These are phyloP conservation scores for Nitzschia sp. DNA, from an alignment of 108 stramenopile genomes.

Conservation along the genomic window DNA sequence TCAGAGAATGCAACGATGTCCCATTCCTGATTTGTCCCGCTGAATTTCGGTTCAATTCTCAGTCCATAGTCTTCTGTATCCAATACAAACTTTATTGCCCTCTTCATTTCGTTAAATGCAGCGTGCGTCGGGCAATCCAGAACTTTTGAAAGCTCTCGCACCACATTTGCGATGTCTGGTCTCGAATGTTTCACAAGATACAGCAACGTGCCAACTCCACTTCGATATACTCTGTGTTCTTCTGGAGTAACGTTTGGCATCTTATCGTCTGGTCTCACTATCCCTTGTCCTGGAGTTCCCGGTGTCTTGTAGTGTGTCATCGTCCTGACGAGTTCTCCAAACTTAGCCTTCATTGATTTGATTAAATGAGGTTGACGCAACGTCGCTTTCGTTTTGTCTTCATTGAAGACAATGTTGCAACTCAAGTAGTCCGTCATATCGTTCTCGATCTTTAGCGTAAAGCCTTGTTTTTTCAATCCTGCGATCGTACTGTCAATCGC, in stretches of 20 bases:
- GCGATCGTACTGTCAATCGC: not conserved
- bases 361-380: not conserved
- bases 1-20: not conserved
- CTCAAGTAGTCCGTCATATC: not conserved
- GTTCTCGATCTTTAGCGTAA: not conserved
- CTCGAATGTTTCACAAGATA: slow-evolving; percentile 17
- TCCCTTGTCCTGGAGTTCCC: not conserved
- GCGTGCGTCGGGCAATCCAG: slow-evolving; percentile 19
- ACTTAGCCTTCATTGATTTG: not conserved
- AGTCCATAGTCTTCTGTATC: slow-evolving; percentile 1
- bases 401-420: not conserved
- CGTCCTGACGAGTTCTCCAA: not conserved
- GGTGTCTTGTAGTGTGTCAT: not conserved
- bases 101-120: slow-evolving; percentile 18
- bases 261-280: not conserved
- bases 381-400: not conserved
- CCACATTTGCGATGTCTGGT: slow-evolving; percentile 9
- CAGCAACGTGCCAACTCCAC: slow-evolving; percentile 19
- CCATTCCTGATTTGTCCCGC: not conserved
- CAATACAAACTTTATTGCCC: slow-evolving; percentile 24
- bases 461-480: not conserved
- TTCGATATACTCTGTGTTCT: slow-evolving; percentile 3
- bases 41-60: not conserved
- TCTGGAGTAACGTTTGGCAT: not conserved
- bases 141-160: slow-evolving; percentile 9